Evolutionary conservation across 2,329 filamentous ascomycete genomes (phyloP), one percentile per base, ranked within the genome.

Genomic region (Alternaria sp.): DNA sequence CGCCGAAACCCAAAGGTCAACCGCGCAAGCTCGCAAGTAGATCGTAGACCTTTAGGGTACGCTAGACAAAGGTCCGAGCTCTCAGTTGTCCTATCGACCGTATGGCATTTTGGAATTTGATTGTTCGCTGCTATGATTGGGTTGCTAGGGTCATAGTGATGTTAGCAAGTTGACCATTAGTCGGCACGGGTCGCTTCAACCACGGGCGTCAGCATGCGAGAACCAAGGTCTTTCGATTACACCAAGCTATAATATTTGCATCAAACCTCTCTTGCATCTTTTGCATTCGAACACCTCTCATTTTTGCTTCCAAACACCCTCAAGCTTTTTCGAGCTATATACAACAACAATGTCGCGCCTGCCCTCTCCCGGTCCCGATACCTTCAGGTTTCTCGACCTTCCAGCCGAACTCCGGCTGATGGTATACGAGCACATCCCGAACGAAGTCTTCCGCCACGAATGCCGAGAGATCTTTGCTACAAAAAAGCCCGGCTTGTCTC

Each of bases 11-110:
- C 17, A 67, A 57, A 54, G 51, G 55, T 17, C 59, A 67, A 30
- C 64, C 66, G 12, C 67, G 65, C 5, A 70, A 66, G 45, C 59
- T 71, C 6, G 62, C 40, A 58, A 54, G 54, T 19, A 58, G 40
- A 28, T 51, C 47, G 30, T 36, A 44, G 19, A 40, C 5, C 11
- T 25, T n/a, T 25, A 40, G 19, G 36, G 23, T 23, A 36, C 12
- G 10, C 19, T 21, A 40, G 12, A 52, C 8, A 40, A 9, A 32
- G 7, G 9, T n/a, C 15, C 8, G 7, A 51, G 12, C n/a, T n/a
- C 0, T 15, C 0, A 19, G 47, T 13, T 5, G 13, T 6, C 11
- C 47, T 11, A 30, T 12, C 10, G 6, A 19, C 10, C n/a, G n/a
- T 13, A 30, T 28, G 15, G 15, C 5, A 12, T 49, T 19, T 10